Evolutionary conservation across 352 stramenopile species (phyloP).

Genomic region (Aphanomyces cochlioides): DNA sequence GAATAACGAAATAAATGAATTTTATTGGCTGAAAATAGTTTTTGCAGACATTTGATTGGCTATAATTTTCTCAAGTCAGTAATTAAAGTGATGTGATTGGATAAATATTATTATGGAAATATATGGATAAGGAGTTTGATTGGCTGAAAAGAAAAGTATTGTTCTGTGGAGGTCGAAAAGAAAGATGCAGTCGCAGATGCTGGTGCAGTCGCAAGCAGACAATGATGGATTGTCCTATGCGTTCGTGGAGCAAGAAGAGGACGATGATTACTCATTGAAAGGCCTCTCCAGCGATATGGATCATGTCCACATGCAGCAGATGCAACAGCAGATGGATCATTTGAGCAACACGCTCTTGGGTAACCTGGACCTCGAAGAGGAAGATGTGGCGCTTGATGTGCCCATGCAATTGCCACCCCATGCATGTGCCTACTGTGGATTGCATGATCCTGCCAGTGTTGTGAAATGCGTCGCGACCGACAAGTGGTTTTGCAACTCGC

Average conservation of each 20-base stretch:
- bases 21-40: too few species aligned
- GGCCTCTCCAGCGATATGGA: conserved; percentile 1
- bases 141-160: background rate
- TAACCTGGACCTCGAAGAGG: conserved; percentile 23
- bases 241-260: conserved; percentile 28
- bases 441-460: conserved; percentile 95
- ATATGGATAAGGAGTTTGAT: conserved; percentile 5
- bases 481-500: conserved; percentile 99
- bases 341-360: conserved; percentile 11
- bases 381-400: background rate
- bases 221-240: conserved; percentile 24
- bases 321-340: conserved; percentile 22
- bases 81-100: too few species aligned
- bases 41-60: background rate
- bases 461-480: conserved; percentile 94
- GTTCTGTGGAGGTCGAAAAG: background rate
- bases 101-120: background rate
- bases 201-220: conserved; percentile 14
- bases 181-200: conserved; percentile 19
- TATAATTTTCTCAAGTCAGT: background rate
- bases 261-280: conserved; percentile 15
- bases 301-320: conserved; percentile 18
- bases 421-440: conserved; percentile 96
- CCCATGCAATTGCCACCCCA: conserved; percentile 71
- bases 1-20: too few species aligned